Conservation (phyloP, 2,329 filamentous ascomycete genomes). For the Fusarium chuoi region DNA sequence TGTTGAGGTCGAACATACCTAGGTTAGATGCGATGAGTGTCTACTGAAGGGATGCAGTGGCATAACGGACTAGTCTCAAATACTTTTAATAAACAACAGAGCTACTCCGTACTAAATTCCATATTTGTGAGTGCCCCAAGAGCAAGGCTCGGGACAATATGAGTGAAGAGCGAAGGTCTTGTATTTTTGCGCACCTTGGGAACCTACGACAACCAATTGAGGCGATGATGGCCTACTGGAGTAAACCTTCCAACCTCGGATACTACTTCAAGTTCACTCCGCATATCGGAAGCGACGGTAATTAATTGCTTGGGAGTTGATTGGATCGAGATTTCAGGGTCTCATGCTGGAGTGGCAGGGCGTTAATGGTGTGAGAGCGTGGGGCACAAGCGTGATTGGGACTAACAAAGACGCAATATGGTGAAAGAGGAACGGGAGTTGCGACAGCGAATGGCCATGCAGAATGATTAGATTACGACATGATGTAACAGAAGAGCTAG, state of each 20-base stretch:
- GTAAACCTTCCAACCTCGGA: not conserved
- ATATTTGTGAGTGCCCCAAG: not conserved
- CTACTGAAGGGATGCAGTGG: not conserved
- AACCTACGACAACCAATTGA: not conserved
- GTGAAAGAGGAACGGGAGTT: conserved; percentile 14
- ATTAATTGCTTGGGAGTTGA: not conserved
- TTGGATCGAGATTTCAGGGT: not conserved
- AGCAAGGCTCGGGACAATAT: rapidly evolving
- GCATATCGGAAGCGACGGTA: not conserved
- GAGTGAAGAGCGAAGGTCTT: too few species aligned
- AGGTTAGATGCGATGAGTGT: not conserved
- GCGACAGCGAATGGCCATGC: conserved; percentile 7
- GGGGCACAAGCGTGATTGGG: conserved; percentile 38
- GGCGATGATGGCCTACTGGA: not conserved
- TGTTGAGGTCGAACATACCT: not conserved
- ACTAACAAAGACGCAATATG: conserved; percentile 17
- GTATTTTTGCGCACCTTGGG: not conserved
- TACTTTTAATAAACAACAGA: not conserved
- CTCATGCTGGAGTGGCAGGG: conserved; percentile 4
- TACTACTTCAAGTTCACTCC: not conserved
- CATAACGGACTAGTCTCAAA: too few species aligned
- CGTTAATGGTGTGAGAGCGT: conserved; percentile 41
- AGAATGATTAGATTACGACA: not conserved
- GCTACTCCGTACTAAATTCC: rapidly evolving
- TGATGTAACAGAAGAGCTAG: conserved; percentile 30